Evolutionary conservation across 148 eudicot genomes (phyloP), one percentile per base, ranked within the genome.

Genomic region (Talinum fruticosum): DNA sequence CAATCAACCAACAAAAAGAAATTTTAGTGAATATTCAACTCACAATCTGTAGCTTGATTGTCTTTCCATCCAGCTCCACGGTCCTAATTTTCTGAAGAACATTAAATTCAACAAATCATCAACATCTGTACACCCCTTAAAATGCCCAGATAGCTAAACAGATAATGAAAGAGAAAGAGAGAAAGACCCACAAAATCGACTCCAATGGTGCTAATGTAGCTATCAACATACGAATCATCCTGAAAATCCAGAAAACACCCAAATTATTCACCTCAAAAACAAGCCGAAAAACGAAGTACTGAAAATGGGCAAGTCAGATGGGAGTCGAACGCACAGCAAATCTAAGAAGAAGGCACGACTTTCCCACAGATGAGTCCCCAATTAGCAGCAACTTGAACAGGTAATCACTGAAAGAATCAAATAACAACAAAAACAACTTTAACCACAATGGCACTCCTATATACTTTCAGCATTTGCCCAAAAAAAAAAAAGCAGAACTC

Each of bases 141-240:
- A 72, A 76, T 30, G 4, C 14, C 37, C 59, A 68, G 28, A 24
- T 53, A 71, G 23, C 62, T 15, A 75, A 3, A 47, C n/a, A 79
- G 8, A 34, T 0, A 2, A 75, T 3, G 0, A 66, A 12, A 51
- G 2, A 68, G 18, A 71, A 3, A 71, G 18, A 66, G 14, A 32
- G 10, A 41, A 61, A 82, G 6, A 84, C 94, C 89, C 73, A 92
- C 97, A 71, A 92, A 92, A 86, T 92, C 97, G 81, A 92, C 97
- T 62, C 97, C 97, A 62, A 92, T 92, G 28, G 97, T 92, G 85
- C 97, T 92, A 47, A 90, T 92, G 87, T 92, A 92, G 81, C 97
- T 92, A 72, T 92, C 97, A 73, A 92, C 94, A 76, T 92, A 92
- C 21, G 92, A 89, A 81, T 90, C 94, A 79, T 91, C 96, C 96